phyloP scores from a whole-genome alignment of 768 basidiomycete species.

The Suillus decipiens region DNA sequence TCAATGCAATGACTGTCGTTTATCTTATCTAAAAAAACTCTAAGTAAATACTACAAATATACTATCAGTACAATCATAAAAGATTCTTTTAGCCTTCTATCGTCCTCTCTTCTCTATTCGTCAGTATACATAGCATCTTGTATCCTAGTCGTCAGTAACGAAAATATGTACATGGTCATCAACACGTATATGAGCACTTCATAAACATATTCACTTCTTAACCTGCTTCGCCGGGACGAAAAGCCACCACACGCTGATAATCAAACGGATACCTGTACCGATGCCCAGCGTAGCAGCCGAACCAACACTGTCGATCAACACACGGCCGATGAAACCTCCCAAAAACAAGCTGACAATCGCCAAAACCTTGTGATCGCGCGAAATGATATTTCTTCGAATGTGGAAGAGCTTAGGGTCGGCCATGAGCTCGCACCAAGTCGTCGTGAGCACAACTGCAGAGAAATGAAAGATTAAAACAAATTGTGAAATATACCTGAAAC shows the following conservation, averaged over 20 bases:
- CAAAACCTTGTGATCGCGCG: slow-evolving; percentile 73
- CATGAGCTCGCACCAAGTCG: slow-evolving; percentile 87
- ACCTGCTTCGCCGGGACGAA: slow-evolving; percentile 47
- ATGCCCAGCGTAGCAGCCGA: slow-evolving; percentile 67
- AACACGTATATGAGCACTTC: neutral
- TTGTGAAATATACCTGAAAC: slow-evolving; percentile 24
- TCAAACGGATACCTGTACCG: slow-evolving; percentile 59
- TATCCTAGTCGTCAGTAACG: neutral
- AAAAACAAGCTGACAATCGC: slow-evolving; percentile 70
- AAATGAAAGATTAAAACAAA: slow-evolving; percentile 8
- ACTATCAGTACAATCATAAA: neutral
- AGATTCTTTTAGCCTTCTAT: too few species aligned
- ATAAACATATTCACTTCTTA: slow-evolving; percentile 3
- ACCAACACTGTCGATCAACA: slow-evolving; percentile 60
- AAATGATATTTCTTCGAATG: slow-evolving; percentile 47
- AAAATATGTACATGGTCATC: neutral
- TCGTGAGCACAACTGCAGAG: slow-evolving; percentile 72
- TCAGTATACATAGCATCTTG: neutral
- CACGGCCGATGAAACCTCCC: slow-evolving; percentile 70
- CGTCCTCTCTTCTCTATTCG: neutral
- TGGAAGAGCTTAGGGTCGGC: slow-evolving; percentile 77
- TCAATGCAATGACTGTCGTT: too few species aligned
- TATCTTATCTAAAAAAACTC: neutral
- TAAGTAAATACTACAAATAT: neutral
- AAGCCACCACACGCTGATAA: slow-evolving; percentile 66